These are phyloP conservation scores for Colletotrichum cereale DNA, from an alignment of 2,329 filamentous ascomycete species.

Conservation along the genomic window DNA sequence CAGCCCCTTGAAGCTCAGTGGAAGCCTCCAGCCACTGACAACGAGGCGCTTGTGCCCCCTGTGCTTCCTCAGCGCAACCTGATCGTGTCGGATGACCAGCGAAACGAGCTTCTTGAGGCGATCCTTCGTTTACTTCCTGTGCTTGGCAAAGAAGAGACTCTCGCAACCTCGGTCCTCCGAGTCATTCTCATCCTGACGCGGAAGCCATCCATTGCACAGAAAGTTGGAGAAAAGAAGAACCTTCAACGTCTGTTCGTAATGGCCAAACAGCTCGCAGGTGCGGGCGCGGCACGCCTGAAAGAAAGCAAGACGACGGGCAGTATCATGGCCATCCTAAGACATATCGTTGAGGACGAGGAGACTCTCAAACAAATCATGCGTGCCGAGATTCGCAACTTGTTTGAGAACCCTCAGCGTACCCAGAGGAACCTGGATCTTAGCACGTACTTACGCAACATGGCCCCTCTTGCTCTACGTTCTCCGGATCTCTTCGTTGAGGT, in stretches of 20 bases:
- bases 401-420: conserved; percentile 68
- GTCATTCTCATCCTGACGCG: conserved; percentile 91
- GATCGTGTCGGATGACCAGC: conserved; percentile 73
- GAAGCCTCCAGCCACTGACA: conserved; percentile 67
- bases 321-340: conserved; percentile 88
- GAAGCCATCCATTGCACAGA: conserved; percentile 78
- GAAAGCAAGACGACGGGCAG: conserved; percentile 66
- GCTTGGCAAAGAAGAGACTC: conserved; percentile 86
- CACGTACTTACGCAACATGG: conserved; percentile 80
- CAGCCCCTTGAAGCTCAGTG: conserved; percentile 82
- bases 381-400: conserved; percentile 84
- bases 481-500: conserved; percentile 90
- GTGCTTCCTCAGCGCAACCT: conserved; percentile 60
- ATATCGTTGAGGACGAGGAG: conserved; percentile 94
- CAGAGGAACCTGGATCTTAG: conserved; percentile 75
- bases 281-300: conserved; percentile 79
- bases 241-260: conserved; percentile 93
- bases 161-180: conserved; percentile 86
- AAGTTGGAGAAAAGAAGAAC: conserved; percentile 88
- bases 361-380: conserved; percentile 93
- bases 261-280: conserved; percentile 89
- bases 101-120: conserved; percentile 77
- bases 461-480: conserved; percentile 82
- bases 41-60: conserved; percentile 63
- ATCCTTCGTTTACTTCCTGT: conserved; percentile 88